A percentile compares a stretch with the other conserved stretches of the same genome.
Evolutionary conservation across 192 early-diverging fungal species (phyloP).

Genomic region (Podila epicladia): DNA sequence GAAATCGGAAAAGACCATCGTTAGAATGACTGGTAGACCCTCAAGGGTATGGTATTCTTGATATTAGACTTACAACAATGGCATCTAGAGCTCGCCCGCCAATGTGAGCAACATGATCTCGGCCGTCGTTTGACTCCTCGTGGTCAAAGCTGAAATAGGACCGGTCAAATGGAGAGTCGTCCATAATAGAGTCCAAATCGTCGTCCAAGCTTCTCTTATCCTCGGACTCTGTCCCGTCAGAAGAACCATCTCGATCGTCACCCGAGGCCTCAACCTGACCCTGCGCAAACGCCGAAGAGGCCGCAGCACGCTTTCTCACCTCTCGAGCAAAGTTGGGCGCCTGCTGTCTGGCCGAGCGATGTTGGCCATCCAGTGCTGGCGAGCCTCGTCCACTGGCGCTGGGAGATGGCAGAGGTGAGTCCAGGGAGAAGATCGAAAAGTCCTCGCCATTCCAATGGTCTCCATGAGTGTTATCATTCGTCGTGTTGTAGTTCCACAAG

Average conservation of each 20-base stretch:
- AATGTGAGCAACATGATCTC: constrained; percentile 61
- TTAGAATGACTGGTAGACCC: not conserved
- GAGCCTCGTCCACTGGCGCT: not conserved
- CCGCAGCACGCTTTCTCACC: constrained; percentile 35
- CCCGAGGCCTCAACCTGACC: constrained; percentile 37
- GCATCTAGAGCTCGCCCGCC: constrained; percentile 85
- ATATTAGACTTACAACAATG: constrained; percentile 61
- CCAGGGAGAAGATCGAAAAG: constrained; percentile 76
- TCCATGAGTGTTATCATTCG: constrained; percentile 80
- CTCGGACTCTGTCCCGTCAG: not conserved
- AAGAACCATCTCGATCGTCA: constrained; percentile 2
- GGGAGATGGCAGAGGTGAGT: constrained; percentile 8
- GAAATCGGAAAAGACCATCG: not conserved
- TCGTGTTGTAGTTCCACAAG: constrained; percentile 88
- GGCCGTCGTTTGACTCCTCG: constrained; percentile 48
- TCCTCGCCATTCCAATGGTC: constrained; percentile 92
- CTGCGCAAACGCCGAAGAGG: constrained; percentile 29
- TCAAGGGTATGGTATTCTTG: not conserved
- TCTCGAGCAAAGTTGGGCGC: constrained; percentile 39
- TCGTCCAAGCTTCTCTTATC: not conserved
- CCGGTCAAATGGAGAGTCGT: constrained; percentile 42
- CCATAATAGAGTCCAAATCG: not conserved
- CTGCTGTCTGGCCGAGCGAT: constrained; percentile 25
- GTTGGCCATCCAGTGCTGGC: not conserved
- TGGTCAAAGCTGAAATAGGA: constrained; percentile 40